Base-by-base conservation (phyloP, 2,329 filamentous ascomycete species). In the Aspergillus sp. region DNA sequence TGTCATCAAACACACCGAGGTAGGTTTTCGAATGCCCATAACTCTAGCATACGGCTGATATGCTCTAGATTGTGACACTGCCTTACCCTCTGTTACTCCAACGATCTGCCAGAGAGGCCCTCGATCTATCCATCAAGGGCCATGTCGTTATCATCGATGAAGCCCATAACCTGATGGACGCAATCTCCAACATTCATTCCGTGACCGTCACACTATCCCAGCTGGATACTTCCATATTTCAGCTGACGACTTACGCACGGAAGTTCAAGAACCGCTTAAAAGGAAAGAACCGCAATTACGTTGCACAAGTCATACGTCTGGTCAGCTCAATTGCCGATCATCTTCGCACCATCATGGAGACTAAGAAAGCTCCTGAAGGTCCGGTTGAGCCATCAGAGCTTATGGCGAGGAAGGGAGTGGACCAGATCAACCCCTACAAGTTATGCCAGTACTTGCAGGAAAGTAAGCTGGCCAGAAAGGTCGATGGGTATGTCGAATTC, bases 71-170 rank as follows among this genome's bases (percentile, higher is more conserved):
- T 49, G 81, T 99, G 21, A 96, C 93, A 0, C 76, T 99, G 16
- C 94, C 94, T 0, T 99, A 99, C 67, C 93, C 93, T 1, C 73
- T 99, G 5, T 79, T 99, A 0, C 77, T 99, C 3, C 94, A 97
- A 65, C 89, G 87, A 63, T 89, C 86, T 3, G 92, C 94, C 0
- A 81, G 94, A 45, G 92, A 97, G 55, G 91, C 94, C 0, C 79
- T 99, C 0, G 88, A 88, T 0, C 85, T 99, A 41, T 93, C 88
- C 20, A 73, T 99, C 7, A 91, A 95, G 62, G 85, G 86, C 4
- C 94, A 96, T 64, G 80, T 99, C 0, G 86, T 99, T n/a, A 88
- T 99, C 21, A 89, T 99, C 45, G 94, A 99, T 61, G 94, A 99
- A 76, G 94, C 94, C 0, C 94, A 99, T 69, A 99, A 99, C 66